Evolutionary conservation across 2,329 filamentous ascomycete species (phyloP).

Genomic region (Alternaria solani): DNA sequence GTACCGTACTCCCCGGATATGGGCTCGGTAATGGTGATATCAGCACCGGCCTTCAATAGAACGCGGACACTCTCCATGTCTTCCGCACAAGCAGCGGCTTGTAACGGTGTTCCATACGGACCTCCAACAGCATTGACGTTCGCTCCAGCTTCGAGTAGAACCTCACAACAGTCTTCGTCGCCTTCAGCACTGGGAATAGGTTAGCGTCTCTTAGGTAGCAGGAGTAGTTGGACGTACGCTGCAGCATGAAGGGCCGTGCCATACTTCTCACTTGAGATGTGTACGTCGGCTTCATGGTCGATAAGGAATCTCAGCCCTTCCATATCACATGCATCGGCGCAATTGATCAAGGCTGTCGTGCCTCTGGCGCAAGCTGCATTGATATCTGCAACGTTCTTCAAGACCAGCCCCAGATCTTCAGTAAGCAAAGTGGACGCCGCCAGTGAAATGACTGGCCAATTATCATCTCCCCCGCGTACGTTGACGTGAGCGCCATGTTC

Average conservation of each 20-base stretch:
- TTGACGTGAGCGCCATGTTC: conserved; percentile 32
- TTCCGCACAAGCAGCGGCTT: conserved; percentile 25
- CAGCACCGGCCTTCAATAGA: conserved; percentile 24
- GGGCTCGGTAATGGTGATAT: conserved; percentile 17
- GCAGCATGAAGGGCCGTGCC: conserved; percentile 34
- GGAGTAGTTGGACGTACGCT: conserved; percentile 16
- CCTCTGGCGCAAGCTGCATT: conserved; percentile 28
- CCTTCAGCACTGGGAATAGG: conserved; percentile 15
- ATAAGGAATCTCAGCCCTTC: conserved; percentile 28
- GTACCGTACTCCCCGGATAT: conserved; percentile 29
- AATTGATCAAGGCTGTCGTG: conserved; percentile 32
- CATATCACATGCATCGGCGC: conserved; percentile 22
- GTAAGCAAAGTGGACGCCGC: conserved; percentile 24
- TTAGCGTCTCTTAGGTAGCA: background rate
- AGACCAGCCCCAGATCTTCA: conserved; percentile 24
- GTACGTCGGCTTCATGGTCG: conserved; percentile 24
- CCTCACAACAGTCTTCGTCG: conserved; percentile 23
- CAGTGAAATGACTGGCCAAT: conserved; percentile 26
- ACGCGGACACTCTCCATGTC: conserved; percentile 25
- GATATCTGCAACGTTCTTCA: conserved; percentile 31
- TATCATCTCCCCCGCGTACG: conserved; percentile 30
- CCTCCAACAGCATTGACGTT: conserved; percentile 29
- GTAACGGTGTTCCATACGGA: conserved; percentile 25
- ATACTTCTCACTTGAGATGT: conserved; percentile 22
- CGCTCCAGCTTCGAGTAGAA: conserved; percentile 29